Evolutionary conservation across 108 stramenopile species (phyloP).

Genomic region (Stephanodiscus minutulus): DNA sequence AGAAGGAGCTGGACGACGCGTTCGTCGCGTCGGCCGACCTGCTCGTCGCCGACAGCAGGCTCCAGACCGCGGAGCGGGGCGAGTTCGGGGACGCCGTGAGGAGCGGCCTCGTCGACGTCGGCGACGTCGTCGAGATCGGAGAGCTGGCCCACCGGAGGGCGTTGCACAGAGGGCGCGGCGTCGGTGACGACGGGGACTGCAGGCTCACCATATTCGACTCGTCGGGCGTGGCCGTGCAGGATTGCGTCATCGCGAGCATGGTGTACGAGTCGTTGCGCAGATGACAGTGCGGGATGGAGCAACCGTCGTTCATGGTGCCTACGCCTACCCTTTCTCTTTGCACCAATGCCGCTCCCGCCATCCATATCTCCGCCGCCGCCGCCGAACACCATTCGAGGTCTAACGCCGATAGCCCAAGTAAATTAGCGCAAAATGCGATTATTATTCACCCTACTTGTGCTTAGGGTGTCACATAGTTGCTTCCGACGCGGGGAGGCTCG

Average conservation of each 20-base stretch:
- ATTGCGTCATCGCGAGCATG: conserved; percentile 68
- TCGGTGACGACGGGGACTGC: conserved; percentile 23
- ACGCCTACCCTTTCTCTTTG: too few relatives aligned
- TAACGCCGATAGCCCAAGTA: too few relatives aligned
- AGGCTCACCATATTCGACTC: conserved; percentile 73
- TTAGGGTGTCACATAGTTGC: too few relatives aligned
- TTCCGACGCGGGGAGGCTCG: too few relatives aligned
- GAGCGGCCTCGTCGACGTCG: conserved; percentile 18
- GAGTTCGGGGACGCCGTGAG: conserved; percentile 57
- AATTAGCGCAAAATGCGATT: too few relatives aligned
- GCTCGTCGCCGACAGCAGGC: conserved; percentile 60
- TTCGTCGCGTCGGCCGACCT: conserved; percentile 57
- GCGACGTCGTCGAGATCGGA: conserved; percentile 57
- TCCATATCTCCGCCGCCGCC: too few relatives aligned
- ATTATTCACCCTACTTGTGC: too few relatives aligned
- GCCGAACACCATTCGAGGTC: too few relatives aligned
- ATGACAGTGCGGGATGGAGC: background rate
- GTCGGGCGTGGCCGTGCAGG: conserved; percentile 74
- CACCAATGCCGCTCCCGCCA: too few relatives aligned
- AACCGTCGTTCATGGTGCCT: too few relatives aligned
- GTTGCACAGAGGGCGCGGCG: conserved; percentile 29
- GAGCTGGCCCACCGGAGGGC: conserved; percentile 30
- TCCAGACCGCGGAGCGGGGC: conserved; percentile 59
- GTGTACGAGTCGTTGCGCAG: conserved; percentile 36
- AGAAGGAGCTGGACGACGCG: conserved; percentile 54